These are phyloP conservation scores for Colletotrichum sp. DNA, from an alignment of 2,329 filamentous ascomycete species.

Conservation along the genomic window DNA sequence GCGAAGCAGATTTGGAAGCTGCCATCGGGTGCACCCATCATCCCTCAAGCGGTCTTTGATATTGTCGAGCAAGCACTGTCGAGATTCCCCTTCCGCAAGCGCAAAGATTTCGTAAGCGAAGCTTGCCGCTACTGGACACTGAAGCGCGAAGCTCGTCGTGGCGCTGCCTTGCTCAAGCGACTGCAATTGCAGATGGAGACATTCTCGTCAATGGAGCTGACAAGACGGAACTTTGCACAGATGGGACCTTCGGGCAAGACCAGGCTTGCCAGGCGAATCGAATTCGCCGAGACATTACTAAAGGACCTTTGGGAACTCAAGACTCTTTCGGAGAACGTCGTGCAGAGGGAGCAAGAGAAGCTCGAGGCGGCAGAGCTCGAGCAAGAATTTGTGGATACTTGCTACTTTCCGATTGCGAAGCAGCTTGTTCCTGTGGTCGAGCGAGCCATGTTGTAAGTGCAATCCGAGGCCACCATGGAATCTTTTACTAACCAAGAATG, in stretches of 20 bases:
- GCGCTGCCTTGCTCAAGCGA: slow-evolving; percentile 89
- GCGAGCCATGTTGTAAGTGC: slow-evolving; percentile 79
- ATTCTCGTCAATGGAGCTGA: slow-evolving; percentile 97
- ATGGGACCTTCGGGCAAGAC: slow-evolving; percentile 88
- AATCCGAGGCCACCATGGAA: background rate
- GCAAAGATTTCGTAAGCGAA: slow-evolving; percentile 91
- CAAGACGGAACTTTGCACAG: slow-evolving; percentile 90
- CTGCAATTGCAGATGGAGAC: slow-evolving; percentile 94
- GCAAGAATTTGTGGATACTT: slow-evolving; percentile 80
- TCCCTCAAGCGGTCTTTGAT: slow-evolving; percentile 87
- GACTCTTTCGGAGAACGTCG: slow-evolving; percentile 71
- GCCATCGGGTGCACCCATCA: slow-evolving; percentile 92
- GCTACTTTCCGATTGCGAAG: slow-evolving; percentile 88
- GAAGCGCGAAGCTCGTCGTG: slow-evolving; percentile 90
- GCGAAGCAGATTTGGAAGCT: slow-evolving; percentile 84
- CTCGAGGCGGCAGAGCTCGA: slow-evolving; percentile 79
- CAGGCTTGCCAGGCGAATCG: slow-evolving; percentile 80
- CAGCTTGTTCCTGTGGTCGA: slow-evolving; percentile 80
- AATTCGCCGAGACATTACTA: slow-evolving; percentile 81
- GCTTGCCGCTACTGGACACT: slow-evolving; percentile 98
- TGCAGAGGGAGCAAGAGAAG: slow-evolving; percentile 78
- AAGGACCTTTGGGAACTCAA: slow-evolving; percentile 80
- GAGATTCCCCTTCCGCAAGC: slow-evolving; percentile 79
- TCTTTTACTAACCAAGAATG: slow-evolving; percentile 41
- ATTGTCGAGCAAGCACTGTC: slow-evolving; percentile 83